These are phyloP conservation scores for Auricularia sp. DNA, from an alignment of 768 basidiomycete genomes.

Conservation along the genomic window DNA sequence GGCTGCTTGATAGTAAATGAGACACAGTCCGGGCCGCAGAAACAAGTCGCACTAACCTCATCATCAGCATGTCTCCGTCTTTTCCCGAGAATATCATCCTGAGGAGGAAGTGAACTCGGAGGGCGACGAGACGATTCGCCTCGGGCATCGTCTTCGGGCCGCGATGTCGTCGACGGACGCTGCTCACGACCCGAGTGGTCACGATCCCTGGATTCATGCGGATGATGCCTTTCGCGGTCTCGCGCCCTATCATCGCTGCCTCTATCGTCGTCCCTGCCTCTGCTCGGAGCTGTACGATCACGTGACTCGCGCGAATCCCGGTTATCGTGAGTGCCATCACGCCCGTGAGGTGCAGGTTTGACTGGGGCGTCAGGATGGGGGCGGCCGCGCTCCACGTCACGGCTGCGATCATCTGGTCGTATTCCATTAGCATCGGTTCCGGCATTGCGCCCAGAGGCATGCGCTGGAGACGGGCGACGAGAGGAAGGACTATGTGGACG, in stretches of 20 bases:
- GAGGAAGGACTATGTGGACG: not conserved
- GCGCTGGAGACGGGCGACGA: not conserved
- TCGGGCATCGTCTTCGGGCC: constrained; percentile 33
- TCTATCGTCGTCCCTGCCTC: constrained; percentile 15
- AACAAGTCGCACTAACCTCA: constrained; percentile 41
- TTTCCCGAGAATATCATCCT: constrained; percentile 66
- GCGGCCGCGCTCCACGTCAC: not conserved
- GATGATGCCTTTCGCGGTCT: constrained; percentile 9
- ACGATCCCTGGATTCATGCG: constrained; percentile 1
- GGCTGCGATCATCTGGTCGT: not conserved
- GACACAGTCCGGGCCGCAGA: not conserved
- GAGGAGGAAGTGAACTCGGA: constrained; percentile 42
- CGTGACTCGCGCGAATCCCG: constrained; percentile 5
- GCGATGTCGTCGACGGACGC: constrained; percentile 51
- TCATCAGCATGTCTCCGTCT: constrained; percentile 60
- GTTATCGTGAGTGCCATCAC: not conserved
- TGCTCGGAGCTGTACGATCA: constrained; percentile 9
- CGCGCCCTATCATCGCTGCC: constrained; percentile 18
- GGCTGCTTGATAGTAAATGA: not conserved
- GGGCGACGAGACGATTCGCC: constrained; percentile 50
- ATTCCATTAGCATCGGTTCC: not conserved
- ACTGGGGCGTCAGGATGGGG: not conserved
- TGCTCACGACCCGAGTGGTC: constrained; percentile 25
- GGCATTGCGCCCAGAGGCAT: not conserved
- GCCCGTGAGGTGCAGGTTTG: not conserved